Evolutionary conservation across 305 asterid species (phyloP), one percentile per base, ranked within the genome.

Genomic region (Petunia hybrid): DNA sequence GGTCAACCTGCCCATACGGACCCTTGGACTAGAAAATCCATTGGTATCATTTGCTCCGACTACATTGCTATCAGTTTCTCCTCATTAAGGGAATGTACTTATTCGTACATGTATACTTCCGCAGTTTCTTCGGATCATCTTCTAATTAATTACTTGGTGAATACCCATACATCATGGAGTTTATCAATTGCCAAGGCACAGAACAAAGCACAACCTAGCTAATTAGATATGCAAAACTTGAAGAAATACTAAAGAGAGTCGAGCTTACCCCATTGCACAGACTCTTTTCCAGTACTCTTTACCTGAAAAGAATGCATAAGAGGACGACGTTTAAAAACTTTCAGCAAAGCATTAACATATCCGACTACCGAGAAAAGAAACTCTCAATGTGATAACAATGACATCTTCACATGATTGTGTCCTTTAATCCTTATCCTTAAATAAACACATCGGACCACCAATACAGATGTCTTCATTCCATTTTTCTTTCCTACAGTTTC

Each of bases 251-350:
- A 41, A 22, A 46, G 10, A 41, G 12, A 12, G 13, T 40, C 39
- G 46, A 22, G 65, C 90, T 85, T 86, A 95, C 99, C 99, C 99
- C 98, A 95, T 63, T 93, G 98, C 64, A 92, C 73, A 8, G 99
- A 87, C 81, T 95, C 98, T 87, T 91, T 93, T 67, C 99, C 98
- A 14, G 94, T 93, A 84, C 87, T 90, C 85, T 88, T 91, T 57
- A 95, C 95, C 99, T 93, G 83, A 16, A 69, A 57, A 77, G 73
- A 51, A 1, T 4, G 48, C 55, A 76, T 36, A 60, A 48, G 38
- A 8, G 38, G 4, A 61, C n/a, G 8, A 43, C 41, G 7, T 8
- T 6, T 71, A 68, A 22, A 13, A 43, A 7, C 8, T 22, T 59
- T 36, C 5, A 38, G 60, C n/a, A 77, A 60, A 66, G 12, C 16